phyloP scores from a whole-genome alignment of 1,139 yeast species.

The Kluyveromyces sp. region DNA sequence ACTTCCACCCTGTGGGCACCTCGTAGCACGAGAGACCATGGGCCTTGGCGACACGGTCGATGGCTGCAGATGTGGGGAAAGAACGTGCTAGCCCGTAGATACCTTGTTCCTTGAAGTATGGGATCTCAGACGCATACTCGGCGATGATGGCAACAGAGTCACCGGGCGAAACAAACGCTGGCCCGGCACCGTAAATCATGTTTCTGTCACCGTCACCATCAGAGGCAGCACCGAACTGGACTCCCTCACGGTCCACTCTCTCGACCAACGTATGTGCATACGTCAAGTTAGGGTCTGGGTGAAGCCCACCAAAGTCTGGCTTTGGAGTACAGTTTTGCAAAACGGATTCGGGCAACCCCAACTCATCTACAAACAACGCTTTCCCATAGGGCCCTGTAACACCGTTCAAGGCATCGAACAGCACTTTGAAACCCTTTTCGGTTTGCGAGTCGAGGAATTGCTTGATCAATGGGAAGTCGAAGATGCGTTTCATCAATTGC shows the following conservation, averaged over 20 bases:
- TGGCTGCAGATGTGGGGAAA: constrained; percentile 95
- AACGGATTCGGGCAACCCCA: constrained; percentile 55
- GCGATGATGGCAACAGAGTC: constrained; percentile 97
- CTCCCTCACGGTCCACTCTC: constrained; percentile 67
- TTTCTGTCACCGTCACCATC: constrained; percentile 99
- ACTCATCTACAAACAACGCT: constrained; percentile 74
- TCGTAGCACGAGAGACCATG: constrained; percentile 76
- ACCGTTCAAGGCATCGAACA: constrained; percentile 90
- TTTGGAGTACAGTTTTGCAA: constrained; percentile 73
- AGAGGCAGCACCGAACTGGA: constrained; percentile 95
- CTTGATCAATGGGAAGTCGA: constrained; percentile 79
- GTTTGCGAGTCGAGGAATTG: constrained; percentile 48
- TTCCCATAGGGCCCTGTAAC: constrained; percentile 96
- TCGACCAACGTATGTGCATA: constrained; percentile 86
- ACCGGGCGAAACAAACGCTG: constrained; percentile 95
- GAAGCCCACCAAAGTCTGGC: constrained; percentile 94
- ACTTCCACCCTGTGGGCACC: constrained; percentile 99
- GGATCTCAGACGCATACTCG: constrained; percentile 79
- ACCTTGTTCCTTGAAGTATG: constrained; percentile 82
- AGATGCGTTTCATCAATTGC: constrained; percentile 70
- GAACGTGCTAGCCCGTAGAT: constrained; percentile 94
- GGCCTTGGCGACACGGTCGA: constrained; percentile 80
- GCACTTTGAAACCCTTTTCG: constrained; percentile 53
- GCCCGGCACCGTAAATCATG: constrained; percentile 92
- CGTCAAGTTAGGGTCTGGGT: constrained; percentile 96